Evolutionary conservation across 1,284 basidiomycete species (phyloP).

Genomic region (Peniophora sp.): DNA sequence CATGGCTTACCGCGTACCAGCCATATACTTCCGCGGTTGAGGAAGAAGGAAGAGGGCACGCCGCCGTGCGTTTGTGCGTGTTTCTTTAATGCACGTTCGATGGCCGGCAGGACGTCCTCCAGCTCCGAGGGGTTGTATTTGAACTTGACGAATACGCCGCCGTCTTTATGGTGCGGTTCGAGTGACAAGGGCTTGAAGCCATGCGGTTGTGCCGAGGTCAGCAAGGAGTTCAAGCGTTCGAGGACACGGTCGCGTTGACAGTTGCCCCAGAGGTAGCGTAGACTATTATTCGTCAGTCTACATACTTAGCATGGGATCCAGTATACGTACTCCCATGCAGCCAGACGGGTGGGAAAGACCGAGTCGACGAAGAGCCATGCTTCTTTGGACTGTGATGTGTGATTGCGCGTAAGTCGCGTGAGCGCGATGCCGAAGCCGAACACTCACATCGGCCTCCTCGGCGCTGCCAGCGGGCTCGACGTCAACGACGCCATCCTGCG

Average conservation of each 20-base stretch:
- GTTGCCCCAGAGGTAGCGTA: slow-evolving; percentile 54
- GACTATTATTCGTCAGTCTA: slow-evolving; percentile 24
- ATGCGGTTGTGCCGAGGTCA: slow-evolving; percentile 33
- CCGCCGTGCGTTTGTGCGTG: slow-evolving; percentile 40
- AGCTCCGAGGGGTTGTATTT: slow-evolving; percentile 40
- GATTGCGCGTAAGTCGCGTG: background rate
- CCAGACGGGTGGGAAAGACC: slow-evolving; percentile 46
- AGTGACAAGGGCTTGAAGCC: slow-evolving; percentile 51
- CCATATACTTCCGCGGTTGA: slow-evolving; percentile 58
- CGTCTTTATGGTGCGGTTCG: slow-evolving; percentile 67
- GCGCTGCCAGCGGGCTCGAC: too few species aligned
- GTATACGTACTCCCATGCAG: slow-evolving; percentile 41
- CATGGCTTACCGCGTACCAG: slow-evolving; percentile 78
- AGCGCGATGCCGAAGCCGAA: background rate
- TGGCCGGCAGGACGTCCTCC: slow-evolving; percentile 34
- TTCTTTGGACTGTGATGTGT: slow-evolving; percentile 24
- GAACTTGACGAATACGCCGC: slow-evolving; percentile 84
- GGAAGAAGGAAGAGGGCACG: slow-evolving; percentile 57
- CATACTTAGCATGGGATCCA: background rate
- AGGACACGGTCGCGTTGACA: slow-evolving; percentile 50
- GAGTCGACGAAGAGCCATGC: slow-evolving; percentile 49
- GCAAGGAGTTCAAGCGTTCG: slow-evolving; percentile 31
- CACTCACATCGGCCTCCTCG: too few species aligned
- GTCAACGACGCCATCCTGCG: too few species aligned
- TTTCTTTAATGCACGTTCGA: slow-evolving; percentile 40